phyloP scores from a whole-genome alignment of 306 rosid species.

The Fragaria vesca region DNA sequence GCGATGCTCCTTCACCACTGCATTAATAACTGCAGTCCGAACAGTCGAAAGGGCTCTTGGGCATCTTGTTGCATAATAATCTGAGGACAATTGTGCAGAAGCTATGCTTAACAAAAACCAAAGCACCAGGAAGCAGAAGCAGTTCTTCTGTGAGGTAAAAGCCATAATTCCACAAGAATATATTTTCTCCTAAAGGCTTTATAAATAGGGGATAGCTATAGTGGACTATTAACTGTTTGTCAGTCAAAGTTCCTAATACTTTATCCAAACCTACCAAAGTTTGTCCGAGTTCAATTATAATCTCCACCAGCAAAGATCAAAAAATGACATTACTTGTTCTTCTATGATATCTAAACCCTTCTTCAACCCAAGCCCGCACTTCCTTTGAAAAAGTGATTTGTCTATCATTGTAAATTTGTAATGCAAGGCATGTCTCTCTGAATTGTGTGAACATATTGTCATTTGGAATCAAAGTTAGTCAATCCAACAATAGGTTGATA shows the following conservation, averaged over 20 bases:
- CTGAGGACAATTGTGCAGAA: slow-evolving; percentile 41
- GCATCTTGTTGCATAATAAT: slow-evolving; percentile 42
- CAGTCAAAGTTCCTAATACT: slow-evolving; percentile 12
- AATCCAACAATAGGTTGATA: not conserved
- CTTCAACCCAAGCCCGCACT: slow-evolving; percentile 6
- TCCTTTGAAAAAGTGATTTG: not conserved
- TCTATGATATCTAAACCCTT: not conserved
- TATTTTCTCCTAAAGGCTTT: no score
- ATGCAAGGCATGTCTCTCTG: not conserved
- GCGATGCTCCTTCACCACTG: slow-evolving; percentile 56
- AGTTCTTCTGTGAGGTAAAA: slow-evolving; percentile 13
- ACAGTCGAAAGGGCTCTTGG: slow-evolving; percentile 49
- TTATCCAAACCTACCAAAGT: slow-evolving; percentile 7
- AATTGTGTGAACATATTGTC: slow-evolving; percentile 41
- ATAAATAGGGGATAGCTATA: slow-evolving; percentile 8
- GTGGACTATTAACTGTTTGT: slow-evolving; percentile 24
- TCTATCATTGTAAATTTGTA: not conserved
- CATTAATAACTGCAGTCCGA: slow-evolving; percentile 39
- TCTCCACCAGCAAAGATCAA: not conserved
- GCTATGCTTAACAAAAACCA: slow-evolving; percentile 23
- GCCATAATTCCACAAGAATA: slow-evolving; percentile 30
- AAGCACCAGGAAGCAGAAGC: slow-evolving; percentile 29
- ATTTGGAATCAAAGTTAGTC: slow-evolving; percentile 42
- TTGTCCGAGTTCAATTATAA: not conserved
- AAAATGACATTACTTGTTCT: not conserved